phyloP scores from a whole-genome alignment of 1,284 basidiomycete genomes.

The Thecaphora frezii region DNA sequence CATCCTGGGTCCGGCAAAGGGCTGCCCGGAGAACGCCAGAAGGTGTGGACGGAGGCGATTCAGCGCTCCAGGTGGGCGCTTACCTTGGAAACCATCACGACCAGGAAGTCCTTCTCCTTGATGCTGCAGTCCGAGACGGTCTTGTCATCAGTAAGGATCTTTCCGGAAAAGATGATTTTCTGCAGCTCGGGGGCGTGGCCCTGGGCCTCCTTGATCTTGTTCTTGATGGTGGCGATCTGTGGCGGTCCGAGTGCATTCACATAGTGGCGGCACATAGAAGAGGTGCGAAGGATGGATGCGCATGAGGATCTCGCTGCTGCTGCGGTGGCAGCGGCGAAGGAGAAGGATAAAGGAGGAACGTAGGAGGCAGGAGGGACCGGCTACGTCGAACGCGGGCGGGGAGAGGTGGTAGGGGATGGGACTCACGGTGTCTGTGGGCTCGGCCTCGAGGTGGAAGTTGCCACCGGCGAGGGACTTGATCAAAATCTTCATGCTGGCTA shows the following conservation, averaged over 20 bases:
- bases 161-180: slow-evolving; percentile 96
- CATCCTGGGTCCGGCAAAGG: too few species aligned
- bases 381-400: not conserved
- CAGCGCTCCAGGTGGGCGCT: too few species aligned
- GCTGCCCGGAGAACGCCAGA: too few species aligned
- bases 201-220: slow-evolving; percentile 77
- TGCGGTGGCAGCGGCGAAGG: too few species aligned
- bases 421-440: slow-evolving; percentile 47
- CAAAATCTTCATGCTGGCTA: slow-evolving; percentile 51
- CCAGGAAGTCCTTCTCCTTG: slow-evolving; percentile 98
- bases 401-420: not conserved
- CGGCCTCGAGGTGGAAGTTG: slow-evolving; percentile 56
- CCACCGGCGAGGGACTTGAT: slow-evolving; percentile 56
- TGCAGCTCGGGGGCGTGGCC: slow-evolving; percentile 74
- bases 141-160: slow-evolving; percentile 86
- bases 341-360: not conserved
- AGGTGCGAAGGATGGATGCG: not conserved
- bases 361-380: not conserved
- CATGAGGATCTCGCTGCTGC: too few species aligned
- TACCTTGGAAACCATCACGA: slow-evolving; percentile 97
- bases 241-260: not conserved
- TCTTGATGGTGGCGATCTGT: slow-evolving; percentile 73
- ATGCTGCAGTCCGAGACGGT: slow-evolving; percentile 84
- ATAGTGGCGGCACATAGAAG: not conserved
- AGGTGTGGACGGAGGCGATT: too few species aligned